Percentiles rank a stretch among this genome's conserved stretches.
phyloP scores from a whole-genome alignment of 257 asterid species.

The Jaltomata sinuosa region DNA sequence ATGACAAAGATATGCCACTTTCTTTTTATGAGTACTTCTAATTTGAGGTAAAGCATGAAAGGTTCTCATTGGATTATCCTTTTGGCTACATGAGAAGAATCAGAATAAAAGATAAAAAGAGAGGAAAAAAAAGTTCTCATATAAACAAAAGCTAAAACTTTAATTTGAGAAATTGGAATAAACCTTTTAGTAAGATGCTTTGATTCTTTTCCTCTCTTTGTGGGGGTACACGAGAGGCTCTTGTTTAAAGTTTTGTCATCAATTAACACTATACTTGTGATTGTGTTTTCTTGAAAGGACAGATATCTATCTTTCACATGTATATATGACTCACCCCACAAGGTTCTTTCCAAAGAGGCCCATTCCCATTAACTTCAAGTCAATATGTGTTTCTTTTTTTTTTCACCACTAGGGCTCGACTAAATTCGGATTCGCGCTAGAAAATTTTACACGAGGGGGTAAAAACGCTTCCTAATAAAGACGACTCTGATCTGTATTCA shows the following conservation, averaged over 20 bases:
- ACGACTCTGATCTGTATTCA: too few species aligned
- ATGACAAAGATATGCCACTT: background rate
- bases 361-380: background rate
- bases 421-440: too few species aligned
- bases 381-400: background rate
- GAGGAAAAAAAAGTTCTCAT: background rate
- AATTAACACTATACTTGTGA: background rate
- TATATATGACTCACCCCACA: background rate
- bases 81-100: background rate
- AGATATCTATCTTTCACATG: background rate
- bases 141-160: background rate
- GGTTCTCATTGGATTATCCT: conserved; percentile 1
- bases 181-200: background rate
- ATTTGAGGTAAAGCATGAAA: background rate
- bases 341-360: background rate
- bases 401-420: too few species aligned
- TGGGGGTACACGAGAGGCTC: background rate
- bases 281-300: background rate
- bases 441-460: too few species aligned
- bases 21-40: background rate
- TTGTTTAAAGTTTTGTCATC: background rate
- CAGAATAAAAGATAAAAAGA: conserved; percentile 1
- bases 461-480: too few species aligned
- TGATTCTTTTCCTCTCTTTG: background rate
- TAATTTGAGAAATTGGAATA: background rate